Evolutionary conservation across 257 asterid species (phyloP).

Genomic region (Henckelia pumila): DNA sequence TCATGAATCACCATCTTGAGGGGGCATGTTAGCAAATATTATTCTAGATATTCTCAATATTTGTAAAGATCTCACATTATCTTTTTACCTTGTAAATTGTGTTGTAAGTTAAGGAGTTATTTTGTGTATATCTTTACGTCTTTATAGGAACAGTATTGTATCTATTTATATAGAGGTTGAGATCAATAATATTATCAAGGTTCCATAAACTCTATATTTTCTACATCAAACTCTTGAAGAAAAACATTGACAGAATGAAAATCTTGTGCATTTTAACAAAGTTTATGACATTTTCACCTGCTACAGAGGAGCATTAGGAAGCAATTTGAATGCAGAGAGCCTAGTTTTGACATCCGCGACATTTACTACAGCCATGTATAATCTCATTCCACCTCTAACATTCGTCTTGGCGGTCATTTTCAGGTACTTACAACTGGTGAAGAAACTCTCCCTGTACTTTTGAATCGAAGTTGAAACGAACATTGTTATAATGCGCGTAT

Average conservation of each 20-base stretch:
- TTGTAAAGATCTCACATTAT: no score
- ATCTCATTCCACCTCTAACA: constrained; percentile 51
- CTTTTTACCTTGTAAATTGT: no score
- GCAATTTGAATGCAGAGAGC: constrained; percentile 48
- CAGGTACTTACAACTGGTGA: constrained; percentile 28
- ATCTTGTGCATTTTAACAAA: background rate
- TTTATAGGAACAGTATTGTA: no score
- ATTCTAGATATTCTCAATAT: no score
- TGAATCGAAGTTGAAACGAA: background rate
- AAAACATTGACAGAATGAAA: background rate
- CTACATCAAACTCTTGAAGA: background rate
- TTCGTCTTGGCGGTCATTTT: constrained; percentile 42
- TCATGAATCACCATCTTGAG: no score
- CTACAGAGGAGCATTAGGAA: constrained; percentile 51
- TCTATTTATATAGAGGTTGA: no score
- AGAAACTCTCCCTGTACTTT: background rate
- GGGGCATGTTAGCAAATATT: no score
- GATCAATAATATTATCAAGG: no score
- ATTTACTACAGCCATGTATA: constrained; percentile 42
- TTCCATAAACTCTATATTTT: no score
- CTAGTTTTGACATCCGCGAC: constrained; percentile 52
- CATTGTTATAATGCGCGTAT: no score
- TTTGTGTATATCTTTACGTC: no score
- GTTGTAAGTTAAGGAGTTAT: no score
- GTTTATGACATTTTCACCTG: background rate